Evolutionary conservation across 2,329 filamentous ascomycete species (phyloP), one percentile per base, ranked within the genome.

Genomic region (Ambrosiella xylebori): DNA sequence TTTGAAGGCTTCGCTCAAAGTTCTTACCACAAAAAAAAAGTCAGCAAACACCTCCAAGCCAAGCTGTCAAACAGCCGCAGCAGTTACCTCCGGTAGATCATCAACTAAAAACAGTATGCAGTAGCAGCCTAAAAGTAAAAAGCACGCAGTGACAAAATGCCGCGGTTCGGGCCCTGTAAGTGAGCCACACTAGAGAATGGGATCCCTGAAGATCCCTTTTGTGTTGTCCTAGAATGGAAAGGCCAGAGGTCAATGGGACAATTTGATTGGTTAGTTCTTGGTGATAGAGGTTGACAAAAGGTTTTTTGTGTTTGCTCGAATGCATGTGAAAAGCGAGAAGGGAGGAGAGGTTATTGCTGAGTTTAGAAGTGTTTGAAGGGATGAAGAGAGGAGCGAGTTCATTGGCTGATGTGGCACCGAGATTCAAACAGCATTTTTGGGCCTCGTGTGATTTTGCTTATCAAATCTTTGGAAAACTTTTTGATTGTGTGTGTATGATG

Each of bases 141-240:
- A 57, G 50, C 58, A 17, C 51, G 4, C 51, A 53, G 11, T 17
- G n/a, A 47, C 19, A 47, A 47, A 47, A 47, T 47, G 44, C 44
- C 36, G n/a, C 51, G 36, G 36, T 7, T 15, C 27, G 19, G 36
- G 51, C 27, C 11, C 35, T 15, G n/a, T 8, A 15, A n/a, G 51
- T 13, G 13, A 19, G 51, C 38, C 13, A 15, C 36, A 11, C 11
- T 39, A 8, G n/a, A 9, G 9, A 13, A 13, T 17, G 11, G 44
- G n/a, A 47, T 47, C 54, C 41, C 19, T 56, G 54, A 27, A 15
- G 54, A 52, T 45, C 52, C 37, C 37, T 53, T 52, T 53, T 38
- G 19, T 47, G 40, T 11, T 54, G 53, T 59, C 57, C 53, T 17
- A 56, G 54, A 59, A 59, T 56, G 57, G 53, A 56, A 56, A 51